Percentiles rank a stretch among this genome's conserved stretches.
These are phyloP conservation scores for Castanospermum australe DNA, from an alignment of 306 rosid species.

Conservation along the genomic window DNA sequence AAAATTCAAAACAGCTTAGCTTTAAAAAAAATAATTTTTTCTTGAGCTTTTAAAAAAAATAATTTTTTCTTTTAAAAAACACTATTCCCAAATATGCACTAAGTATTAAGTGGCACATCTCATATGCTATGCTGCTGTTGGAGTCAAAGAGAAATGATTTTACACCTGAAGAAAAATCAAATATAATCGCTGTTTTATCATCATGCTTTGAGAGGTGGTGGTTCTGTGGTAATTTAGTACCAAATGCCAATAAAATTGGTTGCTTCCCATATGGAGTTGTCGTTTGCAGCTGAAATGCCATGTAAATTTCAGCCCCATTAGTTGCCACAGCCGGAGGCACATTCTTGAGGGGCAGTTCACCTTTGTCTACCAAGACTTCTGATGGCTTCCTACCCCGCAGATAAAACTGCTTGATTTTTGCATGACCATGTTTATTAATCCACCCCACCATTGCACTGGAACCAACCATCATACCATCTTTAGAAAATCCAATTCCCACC, in stretches of 20 bases:
- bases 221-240: conserved; percentile 59
- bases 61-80: no score
- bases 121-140: background rate
- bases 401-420: conserved; percentile 81
- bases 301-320: conserved; percentile 82
- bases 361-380: conserved; percentile 73
- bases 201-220: conserved; percentile 60
- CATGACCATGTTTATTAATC: conserved; percentile 79
- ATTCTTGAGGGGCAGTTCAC: conserved; percentile 87
- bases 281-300: conserved; percentile 87
- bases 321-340: conserved; percentile 81
- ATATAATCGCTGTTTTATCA: conserved; percentile 57
- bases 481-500: conserved; percentile 95
- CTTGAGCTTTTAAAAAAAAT: no score
- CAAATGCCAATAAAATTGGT: conserved; percentile 78
- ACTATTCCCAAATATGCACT: no score
- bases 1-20: no score
- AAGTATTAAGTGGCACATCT: background rate
- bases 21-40: no score
- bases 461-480: conserved; percentile 88
- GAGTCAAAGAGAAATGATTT: background rate
- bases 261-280: conserved; percentile 55
- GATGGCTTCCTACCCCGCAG: conserved; percentile 69
- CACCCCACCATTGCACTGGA: conserved; percentile 98
- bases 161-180: conserved; percentile 86